These are phyloP conservation scores for Boletus eberwhitei DNA, from an alignment of 768 basidiomycete genomes.

Conservation along the genomic window DNA sequence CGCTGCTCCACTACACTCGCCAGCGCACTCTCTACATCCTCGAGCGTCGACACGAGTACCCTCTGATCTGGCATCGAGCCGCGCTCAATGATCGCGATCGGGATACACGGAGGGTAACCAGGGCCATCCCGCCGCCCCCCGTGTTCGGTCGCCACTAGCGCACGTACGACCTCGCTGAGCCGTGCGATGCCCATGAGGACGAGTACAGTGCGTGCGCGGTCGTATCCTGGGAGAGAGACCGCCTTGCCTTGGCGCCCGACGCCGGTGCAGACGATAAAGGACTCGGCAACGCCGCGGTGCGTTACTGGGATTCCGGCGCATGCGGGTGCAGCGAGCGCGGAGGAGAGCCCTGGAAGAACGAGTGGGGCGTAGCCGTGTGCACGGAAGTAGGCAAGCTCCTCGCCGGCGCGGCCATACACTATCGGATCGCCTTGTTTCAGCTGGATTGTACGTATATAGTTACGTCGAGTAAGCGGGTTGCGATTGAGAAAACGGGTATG, in stretches of 20 bases:
- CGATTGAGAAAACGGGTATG: not conserved
- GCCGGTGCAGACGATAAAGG: slow-evolving; percentile 87
- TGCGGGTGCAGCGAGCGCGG: slow-evolving; percentile 84
- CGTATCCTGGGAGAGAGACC: slow-evolving; percentile 85
- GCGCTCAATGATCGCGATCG: slow-evolving; percentile 92
- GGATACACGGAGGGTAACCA: slow-evolving; percentile 70
- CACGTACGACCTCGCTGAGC: slow-evolving; percentile 64
- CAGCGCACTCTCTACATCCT: slow-evolving; percentile 65
- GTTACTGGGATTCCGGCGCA: slow-evolving; percentile 93
- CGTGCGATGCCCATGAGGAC: slow-evolving; percentile 96
- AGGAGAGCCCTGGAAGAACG: slow-evolving; percentile 87
- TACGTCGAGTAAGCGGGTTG: not conserved
- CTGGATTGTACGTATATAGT: slow-evolving; percentile 34
- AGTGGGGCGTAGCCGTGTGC: slow-evolving; percentile 77
- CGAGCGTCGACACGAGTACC: slow-evolving; percentile 73
- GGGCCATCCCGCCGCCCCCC: slow-evolving; percentile 48
- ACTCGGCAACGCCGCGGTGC: slow-evolving; percentile 91
- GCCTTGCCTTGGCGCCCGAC: slow-evolving; percentile 84
- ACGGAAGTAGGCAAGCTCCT: slow-evolving; percentile 93
- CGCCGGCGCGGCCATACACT: slow-evolving; percentile 91
- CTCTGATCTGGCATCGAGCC: slow-evolving; percentile 95
- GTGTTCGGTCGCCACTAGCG: slow-evolving; percentile 38
- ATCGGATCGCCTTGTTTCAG: slow-evolving; percentile 98
- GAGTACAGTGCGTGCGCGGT: slow-evolving; percentile 73
- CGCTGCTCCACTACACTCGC: slow-evolving; percentile 79